Conservation (phyloP, 1,284 basidiomycete genomes). For the Meripilus lineatus region DNA sequence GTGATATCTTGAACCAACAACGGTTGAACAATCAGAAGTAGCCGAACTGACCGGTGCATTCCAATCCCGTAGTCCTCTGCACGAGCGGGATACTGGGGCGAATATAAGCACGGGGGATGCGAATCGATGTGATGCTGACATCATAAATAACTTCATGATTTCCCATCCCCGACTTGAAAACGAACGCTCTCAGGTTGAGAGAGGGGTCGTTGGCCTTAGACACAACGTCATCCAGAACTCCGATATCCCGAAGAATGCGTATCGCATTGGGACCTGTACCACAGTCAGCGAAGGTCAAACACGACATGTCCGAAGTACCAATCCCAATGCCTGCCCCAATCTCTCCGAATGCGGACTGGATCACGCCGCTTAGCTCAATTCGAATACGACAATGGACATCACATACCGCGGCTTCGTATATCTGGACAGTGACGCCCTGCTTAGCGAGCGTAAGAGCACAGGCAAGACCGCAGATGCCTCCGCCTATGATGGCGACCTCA, state of each 20-base stretch:
- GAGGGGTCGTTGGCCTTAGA: conserved; percentile 28
- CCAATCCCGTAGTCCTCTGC: conserved; percentile 16
- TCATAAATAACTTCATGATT: conserved; percentile 39
- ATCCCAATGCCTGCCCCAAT: conserved; percentile 49
- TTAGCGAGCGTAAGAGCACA: conserved; percentile 14
- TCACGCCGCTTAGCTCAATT: neutral
- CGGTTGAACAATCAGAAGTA: neutral
- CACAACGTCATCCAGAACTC: conserved; percentile 36
- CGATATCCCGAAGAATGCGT: conserved; percentile 38
- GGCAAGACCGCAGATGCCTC: conserved; percentile 16
- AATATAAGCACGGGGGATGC: neutral
- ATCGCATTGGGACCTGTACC: conserved; percentile 43
- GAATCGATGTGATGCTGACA: conserved; percentile 26
- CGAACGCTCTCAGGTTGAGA: conserved; percentile 30
- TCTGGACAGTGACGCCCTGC: conserved; percentile 12
- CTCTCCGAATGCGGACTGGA: conserved; percentile 38
- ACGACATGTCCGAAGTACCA: conserved; percentile 25
- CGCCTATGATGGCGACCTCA: conserved; percentile 16
- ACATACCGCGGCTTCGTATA: conserved; percentile 19
- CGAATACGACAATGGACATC: neutral
- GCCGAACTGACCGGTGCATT: conserved; percentile 34
- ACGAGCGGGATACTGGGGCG: neutral
- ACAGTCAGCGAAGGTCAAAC: conserved; percentile 2
- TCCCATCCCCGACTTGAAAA: conserved; percentile 35
- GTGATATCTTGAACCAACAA: neutral